Evolutionary conservation across 208 protist genomes (phyloP).

Genomic region (Crithidia brevicula): DNA sequence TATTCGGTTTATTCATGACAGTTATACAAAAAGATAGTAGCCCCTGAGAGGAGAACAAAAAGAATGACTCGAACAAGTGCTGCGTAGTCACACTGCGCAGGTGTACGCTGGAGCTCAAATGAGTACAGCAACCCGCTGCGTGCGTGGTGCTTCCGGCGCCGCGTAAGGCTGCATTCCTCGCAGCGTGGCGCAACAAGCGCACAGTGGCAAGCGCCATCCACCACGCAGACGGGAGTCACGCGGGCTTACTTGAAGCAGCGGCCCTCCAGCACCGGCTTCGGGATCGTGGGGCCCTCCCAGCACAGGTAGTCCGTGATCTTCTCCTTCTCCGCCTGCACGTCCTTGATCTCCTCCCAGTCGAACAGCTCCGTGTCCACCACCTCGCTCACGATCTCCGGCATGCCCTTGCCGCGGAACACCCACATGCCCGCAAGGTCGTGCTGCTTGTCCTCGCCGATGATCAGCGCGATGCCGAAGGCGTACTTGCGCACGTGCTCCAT

Average conservation of each 20-base stretch:
- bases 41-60: too few species aligned
- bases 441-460: slow-evolving; percentile 76
- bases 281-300: slow-evolving; percentile 84
- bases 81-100: too few species aligned
- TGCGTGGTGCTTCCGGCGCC: too few species aligned
- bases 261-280: slow-evolving; percentile 75
- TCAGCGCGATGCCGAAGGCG: slow-evolving; percentile 77
- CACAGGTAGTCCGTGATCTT: slow-evolving; percentile 83
- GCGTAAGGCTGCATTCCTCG: too few species aligned
- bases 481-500: slow-evolving; percentile 89
- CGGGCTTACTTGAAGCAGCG: slow-evolving; percentile 80
- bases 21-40: too few species aligned
- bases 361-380: slow-evolving; percentile 85
- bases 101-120: too few species aligned
- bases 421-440: slow-evolving; percentile 80
- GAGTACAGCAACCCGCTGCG: too few species aligned
- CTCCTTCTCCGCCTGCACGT: slow-evolving; percentile 70
- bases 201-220: too few species aligned
- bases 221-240: too few species aligned
- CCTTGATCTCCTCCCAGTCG: slow-evolving; percentile 71
- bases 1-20: too few species aligned
- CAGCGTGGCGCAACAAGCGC: too few species aligned
- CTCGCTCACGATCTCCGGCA: slow-evolving; percentile 76
- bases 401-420: slow-evolving; percentile 83
- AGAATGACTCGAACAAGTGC: too few species aligned